These are phyloP conservation scores for Penicillium maclennaniae DNA, from an alignment of 495 filamentous ascomycete genomes.

Conservation along the genomic window DNA sequence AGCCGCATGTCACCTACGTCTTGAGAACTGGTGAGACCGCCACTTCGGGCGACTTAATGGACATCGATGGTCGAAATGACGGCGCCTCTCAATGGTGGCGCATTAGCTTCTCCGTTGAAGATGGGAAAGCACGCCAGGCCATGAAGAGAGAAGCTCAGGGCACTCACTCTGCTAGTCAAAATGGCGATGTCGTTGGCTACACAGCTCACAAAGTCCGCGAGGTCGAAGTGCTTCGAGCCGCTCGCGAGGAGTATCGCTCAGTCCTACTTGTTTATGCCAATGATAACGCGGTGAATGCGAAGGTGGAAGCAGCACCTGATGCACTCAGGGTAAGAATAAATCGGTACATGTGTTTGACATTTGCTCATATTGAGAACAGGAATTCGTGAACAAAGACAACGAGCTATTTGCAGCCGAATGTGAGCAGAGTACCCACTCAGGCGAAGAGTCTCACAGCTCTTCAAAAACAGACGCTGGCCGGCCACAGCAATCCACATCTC, in stretches of 20 bases:
- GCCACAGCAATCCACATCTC: slow-evolving; percentile 10
- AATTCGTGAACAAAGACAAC: slow-evolving; percentile 48
- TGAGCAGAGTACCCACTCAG: slow-evolving; percentile 14
- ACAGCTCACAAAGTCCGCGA: slow-evolving; percentile 46
- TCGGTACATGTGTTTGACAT: background rate
- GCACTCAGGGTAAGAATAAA: slow-evolving; percentile 38
- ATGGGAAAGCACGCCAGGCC: slow-evolving; percentile 39
- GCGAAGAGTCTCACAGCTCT: background rate
- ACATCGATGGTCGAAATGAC: slow-evolving; percentile 17
- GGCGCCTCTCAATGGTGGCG: slow-evolving; percentile 54
- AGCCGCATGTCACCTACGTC: slow-evolving; percentile 51
- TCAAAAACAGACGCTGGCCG: background rate
- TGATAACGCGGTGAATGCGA: slow-evolving; percentile 36
- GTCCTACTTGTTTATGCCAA: slow-evolving; percentile 53
- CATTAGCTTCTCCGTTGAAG: slow-evolving; percentile 47
- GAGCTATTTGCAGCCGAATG: slow-evolving; percentile 44
- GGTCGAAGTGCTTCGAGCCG: slow-evolving; percentile 49
- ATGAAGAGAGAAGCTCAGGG: slow-evolving; percentile 22
- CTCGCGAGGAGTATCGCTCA: slow-evolving; percentile 45
- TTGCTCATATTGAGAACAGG: slow-evolving; percentile 23
- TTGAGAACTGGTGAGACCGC: slow-evolving; percentile 21
- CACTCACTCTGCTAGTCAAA: slow-evolving; percentile 14
- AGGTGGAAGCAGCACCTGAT: slow-evolving; percentile 28
- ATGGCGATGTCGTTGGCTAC: slow-evolving; percentile 42
- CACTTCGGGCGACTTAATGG: slow-evolving; percentile 17